Conservation (phyloP, 2,329 filamentous ascomycete genomes). For the Microdochium nivale region DNA sequence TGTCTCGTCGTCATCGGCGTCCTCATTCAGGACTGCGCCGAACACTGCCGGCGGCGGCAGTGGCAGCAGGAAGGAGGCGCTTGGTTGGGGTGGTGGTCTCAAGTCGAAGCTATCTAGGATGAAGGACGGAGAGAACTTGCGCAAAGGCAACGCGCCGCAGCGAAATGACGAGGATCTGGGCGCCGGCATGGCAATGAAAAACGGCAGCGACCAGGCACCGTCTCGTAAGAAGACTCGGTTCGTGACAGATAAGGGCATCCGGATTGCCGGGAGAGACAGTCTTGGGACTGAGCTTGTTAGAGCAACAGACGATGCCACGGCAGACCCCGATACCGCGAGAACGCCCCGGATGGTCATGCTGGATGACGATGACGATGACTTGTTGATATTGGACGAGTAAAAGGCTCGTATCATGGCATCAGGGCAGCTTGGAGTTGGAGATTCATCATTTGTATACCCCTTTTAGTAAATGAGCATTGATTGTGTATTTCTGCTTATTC, state of each 20-base stretch:
- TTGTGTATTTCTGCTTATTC: too few relatives aligned
- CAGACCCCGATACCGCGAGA: too few relatives aligned
- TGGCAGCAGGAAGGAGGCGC: conserved; percentile 13
- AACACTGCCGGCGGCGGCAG: conserved; percentile 8
- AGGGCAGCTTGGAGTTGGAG: too few relatives aligned
- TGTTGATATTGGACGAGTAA: conserved; percentile 26
- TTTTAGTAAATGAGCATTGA: too few relatives aligned
- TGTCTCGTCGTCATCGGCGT: conserved; percentile 4
- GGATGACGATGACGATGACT: conserved; percentile 39
- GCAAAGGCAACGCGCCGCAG: neutral
- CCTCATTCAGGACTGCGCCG: conserved; percentile 10
- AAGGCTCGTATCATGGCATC: neutral
- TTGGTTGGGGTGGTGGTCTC: conserved; percentile 51
- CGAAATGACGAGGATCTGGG: conserved; percentile 6
- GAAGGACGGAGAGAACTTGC: conserved; percentile 49
- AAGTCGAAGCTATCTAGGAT: conserved; percentile 50
- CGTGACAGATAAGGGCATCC: conserved; percentile 68
- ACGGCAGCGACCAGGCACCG: conserved; percentile 29
- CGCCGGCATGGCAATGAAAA: conserved; percentile 12
- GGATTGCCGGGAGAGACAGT: conserved; percentile 68
- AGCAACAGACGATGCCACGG: neutral
- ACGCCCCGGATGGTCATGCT: conserved; percentile 23
- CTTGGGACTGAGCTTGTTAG: conserved; percentile 42
- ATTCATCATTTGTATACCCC: too few relatives aligned
- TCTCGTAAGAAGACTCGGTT: conserved; percentile 71